Conservation (phyloP, 225 moss, liverwort and hornwort genomes). For the Pseudoscleropodium purum region DNA sequence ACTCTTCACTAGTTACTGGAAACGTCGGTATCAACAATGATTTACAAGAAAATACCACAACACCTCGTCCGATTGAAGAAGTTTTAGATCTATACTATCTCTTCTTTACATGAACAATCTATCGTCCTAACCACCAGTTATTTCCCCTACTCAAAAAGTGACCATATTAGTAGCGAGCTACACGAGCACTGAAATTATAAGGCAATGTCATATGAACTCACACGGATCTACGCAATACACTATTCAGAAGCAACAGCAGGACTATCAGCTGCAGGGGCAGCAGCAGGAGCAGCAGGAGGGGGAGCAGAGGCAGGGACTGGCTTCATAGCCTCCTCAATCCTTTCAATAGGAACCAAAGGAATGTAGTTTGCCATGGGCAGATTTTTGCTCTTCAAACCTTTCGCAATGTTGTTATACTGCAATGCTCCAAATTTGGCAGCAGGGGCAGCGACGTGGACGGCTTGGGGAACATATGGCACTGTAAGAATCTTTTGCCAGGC, state of each 20-base stretch:
- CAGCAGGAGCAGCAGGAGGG: not conserved
- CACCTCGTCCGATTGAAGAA: not conserved
- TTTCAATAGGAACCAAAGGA: slow-evolving; percentile 69
- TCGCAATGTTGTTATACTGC: slow-evolving; percentile 53
- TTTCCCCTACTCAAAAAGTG: not conserved
- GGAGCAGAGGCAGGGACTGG: slow-evolving; percentile 5
- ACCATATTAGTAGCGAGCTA: not conserved
- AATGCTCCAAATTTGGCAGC: slow-evolving; percentile 57
- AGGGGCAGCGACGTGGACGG: slow-evolving; percentile 50
- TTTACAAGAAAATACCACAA: slow-evolving; percentile 21
- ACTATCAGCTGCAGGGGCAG: not conserved
- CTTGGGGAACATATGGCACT: slow-evolving; percentile 66
- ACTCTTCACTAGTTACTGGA: not conserved
- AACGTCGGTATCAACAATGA: slow-evolving; percentile 15
- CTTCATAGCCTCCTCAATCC: slow-evolving; percentile 34
- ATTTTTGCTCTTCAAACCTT: slow-evolving; percentile 43
- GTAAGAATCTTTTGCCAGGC: slow-evolving; percentile 54
- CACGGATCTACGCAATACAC: not conserved
- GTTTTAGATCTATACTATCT: not conserved
- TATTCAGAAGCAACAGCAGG: slow-evolving; percentile 4
- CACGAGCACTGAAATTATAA: not conserved
- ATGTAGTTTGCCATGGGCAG: slow-evolving; percentile 53
- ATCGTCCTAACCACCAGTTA: not conserved
- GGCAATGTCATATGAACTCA: not conserved
- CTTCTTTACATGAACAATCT: not conserved